Base-by-base conservation (phyloP, 2,329 filamentous ascomycete species). In the Herpotrichia juniperi region DNA sequence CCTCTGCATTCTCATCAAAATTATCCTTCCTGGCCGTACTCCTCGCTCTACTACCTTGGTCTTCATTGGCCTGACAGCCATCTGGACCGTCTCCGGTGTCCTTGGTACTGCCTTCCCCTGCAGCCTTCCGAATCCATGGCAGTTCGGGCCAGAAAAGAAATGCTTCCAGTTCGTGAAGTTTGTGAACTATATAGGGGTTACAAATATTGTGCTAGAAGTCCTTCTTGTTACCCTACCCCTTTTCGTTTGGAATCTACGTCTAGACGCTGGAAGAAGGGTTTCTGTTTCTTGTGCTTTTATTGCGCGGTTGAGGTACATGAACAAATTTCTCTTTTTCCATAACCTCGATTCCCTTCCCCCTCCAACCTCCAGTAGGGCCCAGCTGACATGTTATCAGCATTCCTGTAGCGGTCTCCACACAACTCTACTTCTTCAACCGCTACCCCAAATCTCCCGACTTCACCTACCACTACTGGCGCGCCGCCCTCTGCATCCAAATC, bases 181-280 rank as follows among this genome's bases (percentile, higher is more conserved):
- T 43, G 51, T 65, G n/a, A 68, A 70, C 42, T 70, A 68, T 45
- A 49, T 68, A 5, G 58, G 59, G 11, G 58, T 61, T 11, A 67
- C 62, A 16, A 70, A 68, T 48, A 63, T 68, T 22, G 51, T 63
- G 1, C 49, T 62, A 9, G 67, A 70, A 45, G 31, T 60, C 24
- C 47, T 68, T 42, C 57, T 70, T 30, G 54, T 70, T 12, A 19
- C 57, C 16, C 60, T 69, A 50, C 67, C 67, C 30, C 51, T 68
- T 21, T 53, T 64, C 28, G 51, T 68, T n/a, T 69, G 67, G 67
- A 66, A 62, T 35, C 42, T 64, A 19, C 58, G 64, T 4, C 44
- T 59, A 24, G 58, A 59, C 21, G 58, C 58, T 30, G 58, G 62
- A 14, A 66, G 58, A 43, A 61, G 62, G 22, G 35, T 62, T 3